Base-by-base conservation (phyloP, 495 filamentous ascomycete genomes). In the Chaetomium cochliodes region DNA sequence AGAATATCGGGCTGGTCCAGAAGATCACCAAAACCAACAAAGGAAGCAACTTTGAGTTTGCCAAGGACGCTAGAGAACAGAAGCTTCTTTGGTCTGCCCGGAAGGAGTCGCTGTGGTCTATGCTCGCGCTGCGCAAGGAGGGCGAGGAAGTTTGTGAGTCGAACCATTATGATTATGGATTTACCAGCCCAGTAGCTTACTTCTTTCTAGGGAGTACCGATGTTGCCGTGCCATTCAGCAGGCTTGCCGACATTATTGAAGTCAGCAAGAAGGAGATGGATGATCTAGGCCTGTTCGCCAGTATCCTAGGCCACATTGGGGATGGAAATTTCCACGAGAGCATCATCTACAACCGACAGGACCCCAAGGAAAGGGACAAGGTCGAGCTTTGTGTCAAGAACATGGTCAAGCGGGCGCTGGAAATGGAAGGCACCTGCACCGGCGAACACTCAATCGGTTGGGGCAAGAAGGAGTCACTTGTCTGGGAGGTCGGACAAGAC, bases 341-440 rank as follows among this genome's bases (percentile, higher is more conserved):
- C 73, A 92, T 97, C 70, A 86, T 97, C 74, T 97, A 94, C 70
- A 86, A 93, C 70, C 79, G 82, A 33, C 80, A 77, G 20, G 80
- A 91, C 63, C 83, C 84, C 13, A 85, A 76, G 4, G 90, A 97
- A 76, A 78, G 81, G 39, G 85, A 81, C 16, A 87, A 87, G 50
- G 90, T 96, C 2, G 88, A 94, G 71, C 83, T 80, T 42, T 90
- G 90, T 58, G 91, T 96, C 26, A 84, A 92, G 68, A 88, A 91
- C 66, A 96, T 97, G 92, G 91, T 96, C 23, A 85, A 90, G 68
- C 81, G 91, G 25, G 92, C 92, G 9, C 70, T 97, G 28, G 91
- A 92, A 50, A 96, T 97, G 92, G 92, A 96, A 61, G 92, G 92
- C 2, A 96, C 93, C 5, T 93, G 91, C 77, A 93, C 92, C 1